A percentile compares a stretch with the other conserved stretches of the same genome.
Conservation (phyloP, 2,329 filamentous ascomycete genomes). For the Neofusicoccum cordaticola region DNA sequence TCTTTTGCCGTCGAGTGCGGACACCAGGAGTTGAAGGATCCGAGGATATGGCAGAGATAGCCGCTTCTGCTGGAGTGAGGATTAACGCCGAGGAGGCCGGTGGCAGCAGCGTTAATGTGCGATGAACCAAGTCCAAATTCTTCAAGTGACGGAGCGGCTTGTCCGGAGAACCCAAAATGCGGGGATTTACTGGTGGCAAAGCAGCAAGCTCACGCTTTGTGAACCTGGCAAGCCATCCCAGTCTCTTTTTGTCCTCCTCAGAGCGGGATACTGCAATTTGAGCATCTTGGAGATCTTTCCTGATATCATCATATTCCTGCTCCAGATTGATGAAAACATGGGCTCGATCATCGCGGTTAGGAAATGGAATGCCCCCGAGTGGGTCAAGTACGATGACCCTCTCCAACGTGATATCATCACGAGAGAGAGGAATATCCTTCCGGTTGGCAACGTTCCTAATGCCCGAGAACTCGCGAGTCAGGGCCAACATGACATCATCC, state of each 20-base stretch:
- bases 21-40: slow-evolving; percentile 41
- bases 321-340: slow-evolving; percentile 92
- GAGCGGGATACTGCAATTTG: slow-evolving; percentile 25
- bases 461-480: slow-evolving; percentile 74
- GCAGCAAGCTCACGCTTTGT: slow-evolving; percentile 28
- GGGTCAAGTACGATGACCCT: slow-evolving; percentile 86
- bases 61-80: slow-evolving; percentile 81
- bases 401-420: slow-evolving; percentile 54
- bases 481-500: slow-evolving; percentile 68
- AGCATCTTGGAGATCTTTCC: slow-evolving; percentile 53
- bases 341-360: slow-evolving; percentile 57
- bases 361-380: slow-evolving; percentile 76
- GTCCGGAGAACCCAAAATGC: slow-evolving; percentile 4
- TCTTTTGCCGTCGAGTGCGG: slow-evolving; percentile 62
- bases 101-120: slow-evolving; percentile 72
- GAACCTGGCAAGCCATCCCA: slow-evolving; percentile 37
- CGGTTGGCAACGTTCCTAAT: slow-evolving; percentile 40
- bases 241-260: neutral
- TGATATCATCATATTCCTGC: slow-evolving; percentile 75
- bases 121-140: slow-evolving; percentile 71
- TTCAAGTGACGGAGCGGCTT: slow-evolving; percentile 51
- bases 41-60: slow-evolving; percentile 51
- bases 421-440: neutral
- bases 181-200: slow-evolving; percentile 24
- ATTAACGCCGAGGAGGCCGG: slow-evolving; percentile 83